A percentile compares a stretch with the other conserved stretches of the same genome.
Conservation (phyloP, 345 rosid species). For the Garcia nutans region DNA sequence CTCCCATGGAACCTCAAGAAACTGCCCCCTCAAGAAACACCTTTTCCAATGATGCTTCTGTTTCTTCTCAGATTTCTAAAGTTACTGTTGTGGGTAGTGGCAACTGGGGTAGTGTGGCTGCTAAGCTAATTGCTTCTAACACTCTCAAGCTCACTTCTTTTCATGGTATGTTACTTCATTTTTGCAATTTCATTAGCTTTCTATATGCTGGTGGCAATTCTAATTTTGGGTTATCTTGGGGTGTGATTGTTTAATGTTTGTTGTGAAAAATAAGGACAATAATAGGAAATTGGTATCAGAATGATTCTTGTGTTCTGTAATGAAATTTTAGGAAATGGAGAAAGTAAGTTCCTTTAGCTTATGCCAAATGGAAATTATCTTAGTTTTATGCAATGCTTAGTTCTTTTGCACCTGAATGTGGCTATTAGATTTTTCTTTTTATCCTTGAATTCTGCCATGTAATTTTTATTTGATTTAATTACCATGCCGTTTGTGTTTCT, state of each 20-base stretch:
- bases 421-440: neutral
- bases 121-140: slow-evolving; percentile 93
- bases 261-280: neutral
- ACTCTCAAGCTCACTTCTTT: slow-evolving; percentile 66
- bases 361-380: no score
- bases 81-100: slow-evolving; percentile 95
- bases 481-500: neutral
- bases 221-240: neutral
- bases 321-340: neutral
- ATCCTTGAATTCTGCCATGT: neutral
- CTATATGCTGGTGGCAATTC: neutral
- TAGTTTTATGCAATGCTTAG: neutral
- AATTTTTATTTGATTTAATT: neutral
- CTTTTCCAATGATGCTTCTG: neutral
- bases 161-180: slow-evolving; percentile 48
- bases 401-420: neutral
- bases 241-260: neutral
- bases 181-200: neutral
- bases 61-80: slow-evolving; percentile 35
- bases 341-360: no score
- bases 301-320: neutral
- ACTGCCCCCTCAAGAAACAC: neutral
- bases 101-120: slow-evolving; percentile 97
- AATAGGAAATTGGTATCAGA: neutral
- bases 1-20: slow-evolving; percentile 20